Percentiles rank a stretch among this genome's conserved stretches.
Evolutionary conservation across 1,284 basidiomycete species (phyloP).

Genomic region (Cutaneotrichosporon curvatum): DNA sequence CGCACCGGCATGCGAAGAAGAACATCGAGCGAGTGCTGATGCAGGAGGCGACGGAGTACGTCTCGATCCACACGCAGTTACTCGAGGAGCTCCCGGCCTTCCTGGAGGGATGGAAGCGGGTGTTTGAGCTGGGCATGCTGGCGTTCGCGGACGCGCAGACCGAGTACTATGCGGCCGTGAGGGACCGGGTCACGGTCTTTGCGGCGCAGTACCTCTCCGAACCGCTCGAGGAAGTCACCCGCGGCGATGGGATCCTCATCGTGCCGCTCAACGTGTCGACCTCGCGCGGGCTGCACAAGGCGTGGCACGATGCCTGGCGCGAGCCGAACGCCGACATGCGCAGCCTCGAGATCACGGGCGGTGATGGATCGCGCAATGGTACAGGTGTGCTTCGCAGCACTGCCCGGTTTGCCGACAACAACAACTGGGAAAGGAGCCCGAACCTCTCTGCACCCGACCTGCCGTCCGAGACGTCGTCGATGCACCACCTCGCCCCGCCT

Average conservation of each 20-base stretch:
- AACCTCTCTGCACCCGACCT: too few species aligned
- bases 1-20: slow-evolving; percentile 24
- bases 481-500: too few species aligned
- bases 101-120: slow-evolving; percentile 38
- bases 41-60: slow-evolving; percentile 41
- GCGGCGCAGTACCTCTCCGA: slow-evolving; percentile 7
- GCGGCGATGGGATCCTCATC: slow-evolving; percentile 3
- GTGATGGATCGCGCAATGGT: slow-evolving; percentile 3
- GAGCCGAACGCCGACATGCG: slow-evolving; percentile 6
- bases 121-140: slow-evolving; percentile 36
- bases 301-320: slow-evolving; percentile 11
- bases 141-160: slow-evolving; percentile 39
- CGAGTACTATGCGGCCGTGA: slow-evolving; percentile 25
- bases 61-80: slow-evolving; percentile 45
- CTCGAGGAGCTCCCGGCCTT: slow-evolving; percentile 44
- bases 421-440: too few species aligned
- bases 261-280: slow-evolving; percentile 8
- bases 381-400: too few species aligned
- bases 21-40: slow-evolving; percentile 27
- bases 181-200: slow-evolving; percentile 23
- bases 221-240: slow-evolving; percentile 8
- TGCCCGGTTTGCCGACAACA: too few species aligned
- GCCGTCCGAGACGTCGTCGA: too few species aligned
- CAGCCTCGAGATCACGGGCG: slow-evolving; percentile 4
- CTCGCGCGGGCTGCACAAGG: slow-evolving; percentile 14